These are phyloP conservation scores for Kuraishia capsulata DNA, from an alignment of 805 yeast genomes.

Conservation along the genomic window DNA sequence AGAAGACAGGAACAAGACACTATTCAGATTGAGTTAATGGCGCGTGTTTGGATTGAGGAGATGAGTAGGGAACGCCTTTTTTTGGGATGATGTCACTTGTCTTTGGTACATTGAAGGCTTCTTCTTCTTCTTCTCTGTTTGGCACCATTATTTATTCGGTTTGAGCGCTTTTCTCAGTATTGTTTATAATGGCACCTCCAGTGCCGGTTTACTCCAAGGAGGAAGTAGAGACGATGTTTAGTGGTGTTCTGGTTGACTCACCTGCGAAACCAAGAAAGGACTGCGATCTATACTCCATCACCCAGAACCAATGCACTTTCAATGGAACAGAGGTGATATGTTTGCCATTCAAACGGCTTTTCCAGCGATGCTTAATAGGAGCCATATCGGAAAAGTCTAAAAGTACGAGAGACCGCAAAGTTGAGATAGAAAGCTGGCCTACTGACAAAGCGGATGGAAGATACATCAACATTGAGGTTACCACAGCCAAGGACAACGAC, in stretches of 20 bases:
- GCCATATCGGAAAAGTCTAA: constrained; percentile 10
- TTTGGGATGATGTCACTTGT: no score
- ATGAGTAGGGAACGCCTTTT: no score
- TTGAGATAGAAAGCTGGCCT: constrained; percentile 2
- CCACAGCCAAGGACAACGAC: constrained; percentile 24
- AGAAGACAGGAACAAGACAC: no score
- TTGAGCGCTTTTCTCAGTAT: no score
- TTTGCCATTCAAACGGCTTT: constrained; percentile 38
- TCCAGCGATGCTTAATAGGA: constrained; percentile 30
- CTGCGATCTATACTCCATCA: constrained; percentile 28
- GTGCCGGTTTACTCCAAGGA: constrained; percentile 32
- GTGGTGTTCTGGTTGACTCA: constrained; percentile 13
- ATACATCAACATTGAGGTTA: constrained; percentile 27
- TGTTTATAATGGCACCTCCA: constrained; percentile 47
- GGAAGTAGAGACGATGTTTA: constrained; percentile 21
- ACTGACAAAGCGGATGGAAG: neutral
- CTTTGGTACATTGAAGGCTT: no score
- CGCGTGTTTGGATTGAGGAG: no score
- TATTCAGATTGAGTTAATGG: no score
- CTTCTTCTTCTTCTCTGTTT: no score
- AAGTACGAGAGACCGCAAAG: constrained; percentile 5
- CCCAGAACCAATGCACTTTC: constrained; percentile 39
- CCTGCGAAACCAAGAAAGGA: constrained; percentile 2
- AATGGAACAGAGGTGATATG: constrained; percentile 33
- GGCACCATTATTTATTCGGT: no score